phyloP scores from a whole-genome alignment of 805 yeast species.

The Candida tammaniensis region DNA sequence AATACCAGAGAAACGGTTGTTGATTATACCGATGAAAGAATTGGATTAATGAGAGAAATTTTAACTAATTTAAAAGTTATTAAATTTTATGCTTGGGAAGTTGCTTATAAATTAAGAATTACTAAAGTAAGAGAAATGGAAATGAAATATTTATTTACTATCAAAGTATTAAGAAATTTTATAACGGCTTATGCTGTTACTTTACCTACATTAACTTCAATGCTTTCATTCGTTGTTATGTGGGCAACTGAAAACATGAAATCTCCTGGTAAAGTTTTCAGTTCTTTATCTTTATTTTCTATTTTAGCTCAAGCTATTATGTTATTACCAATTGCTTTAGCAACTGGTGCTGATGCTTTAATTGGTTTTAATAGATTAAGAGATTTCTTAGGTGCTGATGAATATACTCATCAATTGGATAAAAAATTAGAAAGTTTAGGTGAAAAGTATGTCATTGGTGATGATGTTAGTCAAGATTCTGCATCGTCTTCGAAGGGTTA shows the following conservation, averaged over 20 bases:
- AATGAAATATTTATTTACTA: conserved; percentile 39
- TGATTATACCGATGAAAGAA: conserved; percentile 39
- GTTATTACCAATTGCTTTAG: conserved; percentile 43
- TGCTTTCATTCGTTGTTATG: conserved; percentile 44
- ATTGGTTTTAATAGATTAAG: conserved; percentile 34
- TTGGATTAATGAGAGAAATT: conserved; percentile 42
- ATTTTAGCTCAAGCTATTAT: conserved; percentile 44
- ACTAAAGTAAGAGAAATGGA: conserved; percentile 36
- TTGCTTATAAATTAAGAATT: conserved; percentile 37
- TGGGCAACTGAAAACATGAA: conserved; percentile 42
- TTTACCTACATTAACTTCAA: conserved; percentile 41
- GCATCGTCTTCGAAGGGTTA: background rate
- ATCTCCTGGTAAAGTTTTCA: conserved; percentile 39
- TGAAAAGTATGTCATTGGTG: conserved; percentile 11
- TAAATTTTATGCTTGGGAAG: conserved; percentile 47
- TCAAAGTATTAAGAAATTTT: conserved; percentile 40
- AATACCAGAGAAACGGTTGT: conserved; percentile 33
- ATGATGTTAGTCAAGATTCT: conserved; percentile 1
- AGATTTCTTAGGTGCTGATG: conserved; percentile 25
- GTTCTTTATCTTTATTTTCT: conserved; percentile 40
- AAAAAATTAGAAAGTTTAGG: conserved; percentile 9
- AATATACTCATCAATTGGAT: conserved; percentile 16
- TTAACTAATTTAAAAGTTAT: conserved; percentile 40
- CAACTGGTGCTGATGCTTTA: conserved; percentile 44
- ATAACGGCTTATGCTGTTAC: conserved; percentile 45